These are phyloP conservation scores for Datura wrightii DNA, from an alignment of 257 asterid species.

Conservation along the genomic window DNA sequence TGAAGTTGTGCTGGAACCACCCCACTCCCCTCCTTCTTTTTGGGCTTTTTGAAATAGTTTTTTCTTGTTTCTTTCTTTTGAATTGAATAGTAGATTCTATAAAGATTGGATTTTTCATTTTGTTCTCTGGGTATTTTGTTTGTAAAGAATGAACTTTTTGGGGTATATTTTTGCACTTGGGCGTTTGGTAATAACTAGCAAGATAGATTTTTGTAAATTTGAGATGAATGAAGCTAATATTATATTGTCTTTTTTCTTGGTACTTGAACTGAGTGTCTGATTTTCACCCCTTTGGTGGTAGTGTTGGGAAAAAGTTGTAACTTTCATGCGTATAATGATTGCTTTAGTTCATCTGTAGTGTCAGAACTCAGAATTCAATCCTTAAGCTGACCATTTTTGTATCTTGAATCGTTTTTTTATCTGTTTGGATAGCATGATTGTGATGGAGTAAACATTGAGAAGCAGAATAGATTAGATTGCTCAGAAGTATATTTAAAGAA, in stretches of 20 bases:
- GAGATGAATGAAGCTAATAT: conserved; percentile 10
- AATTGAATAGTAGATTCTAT: background rate
- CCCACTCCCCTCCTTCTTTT: background rate
- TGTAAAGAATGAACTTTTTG: background rate
- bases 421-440: background rate
- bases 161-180: background rate
- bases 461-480: background rate
- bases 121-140: background rate
- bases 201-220: too few species aligned
- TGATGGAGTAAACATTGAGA: conserved; percentile 3
- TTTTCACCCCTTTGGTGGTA: background rate
- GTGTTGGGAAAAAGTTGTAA: background rate
- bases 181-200: background rate
- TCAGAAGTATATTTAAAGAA: background rate
- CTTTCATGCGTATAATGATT: background rate
- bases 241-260: background rate
- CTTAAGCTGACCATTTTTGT: background rate
- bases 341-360: background rate
- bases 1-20: background rate
- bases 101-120: background rate
- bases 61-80: background rate
- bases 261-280: background rate
- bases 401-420: background rate
- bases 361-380: background rate
- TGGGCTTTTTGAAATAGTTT: background rate